Evolutionary conservation across 768 basidiomycete genomes (phyloP).

Genomic region (Lentinus tigrinus): DNA sequence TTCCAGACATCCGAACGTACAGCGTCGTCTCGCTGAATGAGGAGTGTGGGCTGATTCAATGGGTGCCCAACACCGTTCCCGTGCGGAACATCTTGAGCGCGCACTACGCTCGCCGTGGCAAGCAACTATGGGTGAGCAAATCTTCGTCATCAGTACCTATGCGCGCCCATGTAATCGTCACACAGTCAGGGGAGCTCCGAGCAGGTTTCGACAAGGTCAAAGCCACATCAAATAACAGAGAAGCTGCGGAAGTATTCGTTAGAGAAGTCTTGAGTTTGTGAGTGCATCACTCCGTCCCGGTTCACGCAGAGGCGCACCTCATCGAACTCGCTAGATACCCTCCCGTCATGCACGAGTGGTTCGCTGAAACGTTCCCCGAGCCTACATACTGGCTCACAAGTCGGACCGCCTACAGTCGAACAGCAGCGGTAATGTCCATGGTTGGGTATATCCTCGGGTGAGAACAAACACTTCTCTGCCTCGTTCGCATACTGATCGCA

Average conservation of each 20-base stretch:
- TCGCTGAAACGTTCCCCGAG: constrained; percentile 94
- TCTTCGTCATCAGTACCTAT: not conserved
- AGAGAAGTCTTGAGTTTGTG: constrained; percentile 58
- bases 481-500: not conserved
- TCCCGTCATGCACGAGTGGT: constrained; percentile 96
- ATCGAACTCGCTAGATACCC: constrained; percentile 50
- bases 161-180: not conserved
- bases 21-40: constrained; percentile 98
- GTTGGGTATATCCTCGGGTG: constrained; percentile 96
- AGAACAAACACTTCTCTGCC: constrained; percentile 22
- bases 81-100: constrained; percentile 73
- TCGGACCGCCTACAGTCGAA: constrained; percentile 82
- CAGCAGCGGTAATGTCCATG: constrained; percentile 98
- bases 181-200: constrained; percentile 45
- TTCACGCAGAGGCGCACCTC: not conserved
- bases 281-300: constrained; percentile 20
- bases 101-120: constrained; percentile 55
- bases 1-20: constrained; percentile 88
- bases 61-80: constrained; percentile 92
- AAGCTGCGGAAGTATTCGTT: constrained; percentile 51
- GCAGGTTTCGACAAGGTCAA: constrained; percentile 52
- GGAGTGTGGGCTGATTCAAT: constrained; percentile 96
- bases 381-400: constrained; percentile 92
- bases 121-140: constrained; percentile 49
- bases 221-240: constrained; percentile 40